Evolutionary conservation across 2,329 filamentous ascomycete species (phyloP), one percentile per base, ranked within the genome.

Genomic region (Stenocarpella maydis): DNA sequence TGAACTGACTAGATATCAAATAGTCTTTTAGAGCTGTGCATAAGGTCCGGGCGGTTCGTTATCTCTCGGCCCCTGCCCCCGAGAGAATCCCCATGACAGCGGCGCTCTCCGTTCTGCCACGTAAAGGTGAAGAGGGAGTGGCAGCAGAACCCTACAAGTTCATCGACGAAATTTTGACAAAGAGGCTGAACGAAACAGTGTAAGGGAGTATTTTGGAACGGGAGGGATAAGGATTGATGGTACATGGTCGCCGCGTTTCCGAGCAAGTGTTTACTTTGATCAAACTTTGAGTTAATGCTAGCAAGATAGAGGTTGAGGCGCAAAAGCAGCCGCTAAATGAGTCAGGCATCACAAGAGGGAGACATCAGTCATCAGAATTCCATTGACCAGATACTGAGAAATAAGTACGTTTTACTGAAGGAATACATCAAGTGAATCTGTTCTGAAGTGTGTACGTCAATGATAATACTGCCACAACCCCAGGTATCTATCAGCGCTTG

Each of bases 31-130:
- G 79, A 31, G 69, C 75, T 3, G 76, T 78, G 10, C 78, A 80
- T 65, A 68, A 75, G 21, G 71, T 72, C 0, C 75, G 78, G 21
- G 74, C 74, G 9, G 76, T 74, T 65, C 39, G 68, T 14, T 79
- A 80, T 58, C 69, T 80, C 26, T 69, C 69, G 28, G 69, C 75
- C 24, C 76, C 77, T 9, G 77, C 78, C 8, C 77, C 78, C 15
- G 78, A 80, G 64, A 70, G 77, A 31, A 60, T 79, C 34, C 75
- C 75, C 28, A 80, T 80, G 79, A 80, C 78, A 34, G 78, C 78
- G 15, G 78, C 78, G 12, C 79, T 79, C 69, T 77, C 75, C 1
- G 67, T 76, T 14, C 67, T 76, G 26, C 41, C 41, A 43, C 41
- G 41, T 19, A 19, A 43, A 43, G 15, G 41, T 43, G 17, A n/a